Conservation (phyloP, 179 eudicot genomes). For the Spergularia azorica region DNA sequence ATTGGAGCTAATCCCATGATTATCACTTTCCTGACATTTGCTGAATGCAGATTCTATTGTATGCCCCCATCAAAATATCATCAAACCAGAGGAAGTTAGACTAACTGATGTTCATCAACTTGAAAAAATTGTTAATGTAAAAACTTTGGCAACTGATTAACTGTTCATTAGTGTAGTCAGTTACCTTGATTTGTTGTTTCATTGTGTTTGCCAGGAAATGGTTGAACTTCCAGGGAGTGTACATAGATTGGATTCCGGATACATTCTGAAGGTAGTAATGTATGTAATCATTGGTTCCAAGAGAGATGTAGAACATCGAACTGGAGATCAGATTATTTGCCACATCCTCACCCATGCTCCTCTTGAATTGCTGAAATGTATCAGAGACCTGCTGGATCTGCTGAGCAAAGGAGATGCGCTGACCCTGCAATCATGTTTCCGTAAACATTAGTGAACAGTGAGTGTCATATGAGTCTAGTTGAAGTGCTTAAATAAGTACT, state of each 20-base stretch:
- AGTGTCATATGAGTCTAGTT: no score
- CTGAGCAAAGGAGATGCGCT: constrained; percentile 73
- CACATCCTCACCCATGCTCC: constrained; percentile 66
- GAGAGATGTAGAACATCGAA: constrained; percentile 76
- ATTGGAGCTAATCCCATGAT: constrained; percentile 85
- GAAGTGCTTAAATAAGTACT: no score
- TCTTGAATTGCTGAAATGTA: constrained; percentile 67
- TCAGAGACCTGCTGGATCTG: constrained; percentile 83
- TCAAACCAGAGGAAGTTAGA: not conserved
- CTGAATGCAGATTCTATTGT: constrained; percentile 57
- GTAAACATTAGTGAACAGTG: not conserved
- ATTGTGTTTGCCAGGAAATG: constrained; percentile 54
- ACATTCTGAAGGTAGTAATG: constrained; percentile 84
- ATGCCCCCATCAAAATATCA: no score
- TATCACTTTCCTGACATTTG: constrained; percentile 66
- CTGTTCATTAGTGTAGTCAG: not conserved
- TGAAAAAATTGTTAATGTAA: not conserved
- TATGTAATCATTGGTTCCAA: constrained; percentile 86
- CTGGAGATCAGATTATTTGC: constrained; percentile 56
- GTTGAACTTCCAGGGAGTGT: constrained; percentile 74
- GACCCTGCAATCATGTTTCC: constrained; percentile 51
- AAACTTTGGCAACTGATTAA: not conserved
- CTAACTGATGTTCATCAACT: not conserved
- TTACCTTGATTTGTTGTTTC: constrained; percentile 71
- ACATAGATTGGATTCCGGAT: constrained; percentile 67